phyloP scores from a whole-genome alignment of 768 basidiomycete species.

The Tulasnella sp. region DNA sequence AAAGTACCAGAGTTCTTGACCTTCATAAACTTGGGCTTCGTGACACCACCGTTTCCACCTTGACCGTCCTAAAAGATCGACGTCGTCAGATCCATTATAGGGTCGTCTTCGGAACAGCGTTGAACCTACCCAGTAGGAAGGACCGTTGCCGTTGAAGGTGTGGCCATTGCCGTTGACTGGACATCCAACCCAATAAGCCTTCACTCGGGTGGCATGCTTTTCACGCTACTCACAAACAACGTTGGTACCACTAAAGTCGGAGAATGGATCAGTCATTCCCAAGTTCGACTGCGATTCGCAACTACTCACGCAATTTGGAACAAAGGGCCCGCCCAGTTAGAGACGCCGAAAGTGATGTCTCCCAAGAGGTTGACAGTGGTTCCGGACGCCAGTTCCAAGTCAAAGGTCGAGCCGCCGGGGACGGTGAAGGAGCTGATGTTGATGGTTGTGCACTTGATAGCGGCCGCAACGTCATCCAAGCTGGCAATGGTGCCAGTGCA shows the following conservation, averaged over 20 bases:
- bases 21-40: constrained; percentile 37
- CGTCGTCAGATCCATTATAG: not conserved
- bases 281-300: constrained; percentile 40
- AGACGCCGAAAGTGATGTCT: constrained; percentile 51
- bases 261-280: not conserved
- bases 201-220: not conserved
- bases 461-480: constrained; percentile 42
- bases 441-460: constrained; percentile 50
- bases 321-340: constrained; percentile 22
- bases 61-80: constrained; percentile 22
- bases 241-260: not conserved
- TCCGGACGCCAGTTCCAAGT: constrained; percentile 39
- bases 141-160: constrained; percentile 38
- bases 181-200: not conserved
- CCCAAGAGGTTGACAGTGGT: constrained; percentile 57
- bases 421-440: constrained; percentile 35
- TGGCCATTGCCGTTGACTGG: constrained; percentile 37
- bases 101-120: not conserved
- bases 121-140: constrained; percentile 38
- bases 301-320: constrained; percentile 17
- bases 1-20: constrained; percentile 38
- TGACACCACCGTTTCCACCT: constrained; percentile 27
- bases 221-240: not conserved
- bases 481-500: constrained; percentile 49
- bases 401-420: constrained; percentile 45